These are phyloP conservation scores for Cytospora paraplurivora DNA, from an alignment of 2,329 filamentous ascomycete genomes.

Conservation along the genomic window DNA sequence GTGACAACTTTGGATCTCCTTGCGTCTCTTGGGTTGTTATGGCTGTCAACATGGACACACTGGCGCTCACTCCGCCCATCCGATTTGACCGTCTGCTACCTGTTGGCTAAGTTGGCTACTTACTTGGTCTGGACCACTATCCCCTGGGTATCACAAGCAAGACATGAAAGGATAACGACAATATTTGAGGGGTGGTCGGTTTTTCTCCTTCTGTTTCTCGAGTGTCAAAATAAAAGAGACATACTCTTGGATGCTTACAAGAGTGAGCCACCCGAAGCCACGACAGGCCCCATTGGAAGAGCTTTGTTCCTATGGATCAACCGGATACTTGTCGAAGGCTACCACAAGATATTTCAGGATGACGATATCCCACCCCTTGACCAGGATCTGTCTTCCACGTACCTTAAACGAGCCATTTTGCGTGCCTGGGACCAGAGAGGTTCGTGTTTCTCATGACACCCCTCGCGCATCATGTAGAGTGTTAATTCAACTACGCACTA, in stretches of 20 bases:
- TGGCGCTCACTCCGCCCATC: constrained; percentile 32
- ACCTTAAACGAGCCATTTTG: constrained; percentile 32
- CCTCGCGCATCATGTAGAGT: neutral
- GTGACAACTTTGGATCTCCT: constrained; percentile 2
- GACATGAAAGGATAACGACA: neutral
- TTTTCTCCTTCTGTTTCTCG: constrained; percentile 30
- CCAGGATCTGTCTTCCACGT: constrained; percentile 31
- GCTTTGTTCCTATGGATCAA: constrained; percentile 40
- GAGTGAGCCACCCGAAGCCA: constrained; percentile 35
- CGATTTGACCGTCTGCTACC: constrained; percentile 31
- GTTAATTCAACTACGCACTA: neutral
- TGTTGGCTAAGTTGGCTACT: constrained; percentile 30
- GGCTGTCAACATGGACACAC: constrained; percentile 32
- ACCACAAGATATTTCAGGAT: constrained; percentile 32
- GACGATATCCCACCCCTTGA: constrained; percentile 36
- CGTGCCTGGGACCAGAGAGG: constrained; percentile 35
- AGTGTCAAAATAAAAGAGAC: constrained; percentile 31
- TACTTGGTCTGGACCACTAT: constrained; percentile 29
- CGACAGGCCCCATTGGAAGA: constrained; percentile 33
- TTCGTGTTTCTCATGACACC: constrained; percentile 27
- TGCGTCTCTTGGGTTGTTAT: constrained; percentile 22
- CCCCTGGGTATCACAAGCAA: neutral
- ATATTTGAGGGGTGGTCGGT: constrained; percentile 32
- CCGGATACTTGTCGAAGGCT: constrained; percentile 36
- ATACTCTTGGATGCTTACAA: constrained; percentile 24